Conservation (phyloP, 805 yeast genomes). For the Pichia cephalocereana region DNA sequence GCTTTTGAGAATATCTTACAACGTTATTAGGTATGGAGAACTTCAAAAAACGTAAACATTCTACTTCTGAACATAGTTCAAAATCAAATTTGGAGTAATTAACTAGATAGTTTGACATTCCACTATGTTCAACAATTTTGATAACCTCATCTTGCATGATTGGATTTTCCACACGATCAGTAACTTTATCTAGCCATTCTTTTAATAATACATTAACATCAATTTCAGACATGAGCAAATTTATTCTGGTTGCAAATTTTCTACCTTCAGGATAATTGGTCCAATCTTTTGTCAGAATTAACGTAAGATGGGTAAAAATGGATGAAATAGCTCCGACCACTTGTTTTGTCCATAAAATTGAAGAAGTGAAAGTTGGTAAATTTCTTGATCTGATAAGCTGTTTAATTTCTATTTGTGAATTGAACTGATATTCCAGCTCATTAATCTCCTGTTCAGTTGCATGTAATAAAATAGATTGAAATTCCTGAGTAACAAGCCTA, state of each 20-base stretch:
- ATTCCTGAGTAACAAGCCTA: constrained; percentile 50
- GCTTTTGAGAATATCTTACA: constrained; percentile 36
- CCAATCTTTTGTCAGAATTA: constrained; percentile 57
- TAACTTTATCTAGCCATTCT: constrained; percentile 36
- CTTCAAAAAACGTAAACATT: constrained; percentile 39
- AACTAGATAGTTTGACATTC: too few species aligned
- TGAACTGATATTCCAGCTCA: constrained; percentile 30
- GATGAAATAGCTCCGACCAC: constrained; percentile 34
- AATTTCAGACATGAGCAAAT: constrained; percentile 35
- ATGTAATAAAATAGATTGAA: constrained; percentile 41
- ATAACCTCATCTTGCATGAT: background rate
- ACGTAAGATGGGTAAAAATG: constrained; percentile 36
- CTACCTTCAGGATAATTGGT: constrained; percentile 55
- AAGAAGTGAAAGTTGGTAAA: constrained; percentile 38
- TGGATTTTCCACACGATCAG: background rate
- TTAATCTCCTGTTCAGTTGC: constrained; percentile 40
- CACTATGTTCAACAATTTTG: background rate
- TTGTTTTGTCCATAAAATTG: constrained; percentile 46
- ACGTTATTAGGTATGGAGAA: constrained; percentile 50
- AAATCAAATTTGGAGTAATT: background rate
- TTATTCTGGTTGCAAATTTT: constrained; percentile 43
- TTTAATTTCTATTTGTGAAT: constrained; percentile 25
- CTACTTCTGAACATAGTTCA: constrained; percentile 42
- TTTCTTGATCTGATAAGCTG: constrained; percentile 33
- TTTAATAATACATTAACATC: constrained; percentile 33